These are phyloP conservation scores for Hippophae gyantsensis DNA, from an alignment of 306 rosid species.

Conservation along the genomic window DNA sequence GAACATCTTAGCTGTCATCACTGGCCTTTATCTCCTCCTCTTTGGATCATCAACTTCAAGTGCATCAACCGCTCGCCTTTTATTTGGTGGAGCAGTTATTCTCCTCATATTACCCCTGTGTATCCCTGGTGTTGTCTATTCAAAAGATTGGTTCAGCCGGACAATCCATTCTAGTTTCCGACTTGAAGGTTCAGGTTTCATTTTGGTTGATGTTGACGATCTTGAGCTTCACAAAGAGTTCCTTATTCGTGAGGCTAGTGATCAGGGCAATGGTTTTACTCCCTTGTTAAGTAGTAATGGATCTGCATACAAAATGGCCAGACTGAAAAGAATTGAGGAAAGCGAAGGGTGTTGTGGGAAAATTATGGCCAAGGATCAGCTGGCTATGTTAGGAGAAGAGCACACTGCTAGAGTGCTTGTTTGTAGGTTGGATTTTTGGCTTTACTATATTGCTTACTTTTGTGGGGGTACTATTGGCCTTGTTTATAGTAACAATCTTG, in stretches of 20 bases:
- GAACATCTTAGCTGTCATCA: conserved; percentile 61
- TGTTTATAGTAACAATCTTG: conserved; percentile 88
- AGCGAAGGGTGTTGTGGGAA: conserved; percentile 26
- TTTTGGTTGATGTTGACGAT: conserved; percentile 72
- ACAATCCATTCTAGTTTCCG: conserved; percentile 44
- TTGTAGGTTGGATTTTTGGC: conserved; percentile 72
- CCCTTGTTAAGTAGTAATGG: conserved; percentile 8
- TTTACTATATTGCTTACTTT: conserved; percentile 69
- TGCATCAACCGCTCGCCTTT: conserved; percentile 29
- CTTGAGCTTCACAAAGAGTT: conserved; percentile 91
- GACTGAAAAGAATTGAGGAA: conserved; percentile 10
- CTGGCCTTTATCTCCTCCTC: conserved; percentile 75
- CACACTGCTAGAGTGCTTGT: conserved; percentile 51
- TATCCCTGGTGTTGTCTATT: conserved; percentile 70
- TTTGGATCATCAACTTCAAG: conserved; percentile 43
- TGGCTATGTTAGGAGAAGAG: conserved; percentile 79
- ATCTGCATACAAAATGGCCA: conserved; percentile 4
- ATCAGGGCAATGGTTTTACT: conserved; percentile 2
- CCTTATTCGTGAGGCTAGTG: conserved; percentile 36
- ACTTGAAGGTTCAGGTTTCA: conserved; percentile 41
- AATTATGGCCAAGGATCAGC: conserved; percentile 40
- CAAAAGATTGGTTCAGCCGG: conserved; percentile 48
- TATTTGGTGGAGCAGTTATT: conserved; percentile 57
- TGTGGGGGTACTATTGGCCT: conserved; percentile 98
- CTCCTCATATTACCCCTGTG: conserved; percentile 58